Conservation (phyloP, 75 land plant genomes). For the Cryptomeria japonica region DNA sequence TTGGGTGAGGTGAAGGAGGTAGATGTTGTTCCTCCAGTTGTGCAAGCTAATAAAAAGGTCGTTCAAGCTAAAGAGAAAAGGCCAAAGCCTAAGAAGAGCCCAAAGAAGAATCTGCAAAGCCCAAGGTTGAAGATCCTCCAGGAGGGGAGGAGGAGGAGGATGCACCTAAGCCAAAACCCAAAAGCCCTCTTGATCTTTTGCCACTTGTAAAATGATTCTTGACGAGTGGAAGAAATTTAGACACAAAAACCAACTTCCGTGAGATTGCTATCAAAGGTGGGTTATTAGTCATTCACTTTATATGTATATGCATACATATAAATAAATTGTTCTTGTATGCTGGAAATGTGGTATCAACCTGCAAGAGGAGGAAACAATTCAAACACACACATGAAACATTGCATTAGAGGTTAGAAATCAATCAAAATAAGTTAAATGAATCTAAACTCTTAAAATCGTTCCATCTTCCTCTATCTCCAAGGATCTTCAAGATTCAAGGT, state of each 20-base stretch:
- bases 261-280: slow-evolving; percentile 97
- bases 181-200: slow-evolving; percentile 85
- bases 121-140: slow-evolving; percentile 46
- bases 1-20: slow-evolving; percentile 74
- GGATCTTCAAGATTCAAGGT: no score
- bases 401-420: no score
- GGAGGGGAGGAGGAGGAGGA: slow-evolving; percentile 66
- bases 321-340: background rate
- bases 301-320: background rate
- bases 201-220: slow-evolving; percentile 91
- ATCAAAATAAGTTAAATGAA: no score
- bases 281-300: background rate
- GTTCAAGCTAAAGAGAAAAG: slow-evolving; percentile 35
- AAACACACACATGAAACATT: no score
- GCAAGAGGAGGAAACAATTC: no score
- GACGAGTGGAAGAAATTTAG: slow-evolving; percentile 99
- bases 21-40: slow-evolving; percentile 65
- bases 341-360: no score
- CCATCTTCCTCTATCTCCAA: no score
- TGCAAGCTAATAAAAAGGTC: slow-evolving; percentile 32
- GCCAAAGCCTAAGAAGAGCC: slow-evolving; percentile 46
- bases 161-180: slow-evolving; percentile 89
- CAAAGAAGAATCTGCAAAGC: slow-evolving; percentile 49
- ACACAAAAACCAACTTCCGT: slow-evolving; percentile 91
- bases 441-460: no score